Base-by-base conservation (phyloP, 768 basidiomycete species). In the Auriscalpium vulgare region DNA sequence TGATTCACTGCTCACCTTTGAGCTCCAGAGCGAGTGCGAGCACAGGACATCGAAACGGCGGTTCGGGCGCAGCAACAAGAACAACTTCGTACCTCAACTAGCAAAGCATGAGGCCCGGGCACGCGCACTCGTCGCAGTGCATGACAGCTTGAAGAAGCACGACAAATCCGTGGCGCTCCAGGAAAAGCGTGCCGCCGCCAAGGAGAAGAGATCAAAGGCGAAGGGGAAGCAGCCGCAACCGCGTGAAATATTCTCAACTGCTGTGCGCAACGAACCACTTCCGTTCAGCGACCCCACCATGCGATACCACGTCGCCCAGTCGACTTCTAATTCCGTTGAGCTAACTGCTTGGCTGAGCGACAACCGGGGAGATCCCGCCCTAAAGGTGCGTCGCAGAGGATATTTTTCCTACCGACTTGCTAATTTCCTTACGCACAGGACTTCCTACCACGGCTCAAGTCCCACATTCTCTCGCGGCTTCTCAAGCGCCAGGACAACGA, bases 11-110 rank as follows among this genome's bases (percentile, higher is more conserved):
- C 49, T 54, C 1, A 51, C 21, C 44, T 29, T 47, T 6, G 3
- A 21, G 21, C 21, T 44, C 17, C 47, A 77, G 75, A 68, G 72
- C 3, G 75, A 78, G 55, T 64, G 67, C 0, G 67, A 75, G 56
- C 76, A 79, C 50, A 56, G 64, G 0, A 58, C 50, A 0, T 63
- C 74, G 10, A 79, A 81, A 62, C 59, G 55, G 0, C 47, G 40
- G 14, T 56, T 43, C 21, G 3, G 19, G 37, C 47, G 51, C 3
- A 53, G 19, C n/a, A 51, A 47, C 50, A 51, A 47, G 34, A 16
- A 40, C 34, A 10, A 52, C 10, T 52, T 21, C 29, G 21, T 38
- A 8, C 3, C 3, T 1, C 50, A 52, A 35, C 36, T 57, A 17
- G 56, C 51, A 8, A 29, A 44, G 44, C 50, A 4, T 3, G 43